Evolutionary conservation across 2,329 filamentous ascomycete species (phyloP), one percentile per base, ranked within the genome.

Genomic region (Sclerotiophoma versabilis): DNA sequence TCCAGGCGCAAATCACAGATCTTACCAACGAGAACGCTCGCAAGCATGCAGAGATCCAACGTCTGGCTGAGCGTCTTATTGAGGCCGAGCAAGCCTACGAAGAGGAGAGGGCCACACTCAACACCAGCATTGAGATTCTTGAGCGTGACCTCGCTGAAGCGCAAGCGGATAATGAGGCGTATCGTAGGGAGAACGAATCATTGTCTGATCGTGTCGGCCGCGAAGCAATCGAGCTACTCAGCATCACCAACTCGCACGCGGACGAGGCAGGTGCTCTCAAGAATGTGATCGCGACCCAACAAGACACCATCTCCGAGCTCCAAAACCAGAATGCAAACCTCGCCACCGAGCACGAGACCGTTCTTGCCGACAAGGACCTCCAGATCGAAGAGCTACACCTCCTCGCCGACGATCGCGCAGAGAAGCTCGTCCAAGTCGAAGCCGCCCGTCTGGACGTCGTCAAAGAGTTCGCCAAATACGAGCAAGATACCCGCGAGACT

Each of bases 21-120:
- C 75, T 79, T 59, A 74, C 73, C 50, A 75, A 77, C 45, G 67
- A 76, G 10, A 66, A 78, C 17, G 66, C 69, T 11, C 71, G 71
- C 10, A 70, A 74, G 30, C 72, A 77, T 38, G 63, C 65, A 39
- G 72, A 77, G 38, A 76, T 79, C 48, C 68, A 69, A 14, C 53
- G 61, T n/a, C 69, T 79, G 33, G 58, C 49, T 6, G 68, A 66
- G 38, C 60, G 68, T 20, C 62, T 64, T 14, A 62, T 54, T 50
- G 54, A 65, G 64, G 65, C 64, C 52, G 54, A 68, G 63, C 50
- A 51, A 5, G 26, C 44, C 2, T 67, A 78, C 34, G 44, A 64
- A 5, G 68, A 66, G 29, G 64, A 71, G n/a, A 64, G 62, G 2
- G 66, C 49, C 45, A 27, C 51, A 58, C 64, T 71, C 50, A 46